Conservation (phyloP, 805 yeast genomes). For the Metschnikowia amazonensis region DNA sequence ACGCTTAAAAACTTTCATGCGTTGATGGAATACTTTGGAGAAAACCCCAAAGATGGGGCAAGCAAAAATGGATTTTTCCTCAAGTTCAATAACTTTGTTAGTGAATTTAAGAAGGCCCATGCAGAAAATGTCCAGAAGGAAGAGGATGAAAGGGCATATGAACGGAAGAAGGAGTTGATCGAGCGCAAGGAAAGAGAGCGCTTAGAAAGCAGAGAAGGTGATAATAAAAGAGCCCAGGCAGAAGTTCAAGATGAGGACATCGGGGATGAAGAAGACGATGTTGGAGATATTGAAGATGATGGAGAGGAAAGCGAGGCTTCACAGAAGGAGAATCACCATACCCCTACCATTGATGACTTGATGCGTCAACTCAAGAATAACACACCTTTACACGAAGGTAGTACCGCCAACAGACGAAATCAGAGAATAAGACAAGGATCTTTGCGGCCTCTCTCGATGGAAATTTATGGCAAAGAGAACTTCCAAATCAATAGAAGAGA, state of each 20-base stretch:
- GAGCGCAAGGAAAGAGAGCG: conserved; percentile 24
- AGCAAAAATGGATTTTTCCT: conserved; percentile 68
- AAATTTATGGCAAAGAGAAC: conserved; percentile 5
- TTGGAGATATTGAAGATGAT: neutral
- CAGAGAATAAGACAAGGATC: neutral
- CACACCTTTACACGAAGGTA: conserved; percentile 2
- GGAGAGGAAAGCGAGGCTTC: conserved; percentile 14
- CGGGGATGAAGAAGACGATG: conserved; percentile 12
- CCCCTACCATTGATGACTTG: conserved; percentile 17
- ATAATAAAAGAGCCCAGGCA: neutral
- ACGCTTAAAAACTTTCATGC: conserved; percentile 41
- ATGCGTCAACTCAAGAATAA: conserved; percentile 14
- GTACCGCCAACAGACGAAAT: neutral
- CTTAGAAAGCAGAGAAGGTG: conserved; percentile 11
- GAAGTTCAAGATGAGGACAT: conserved; percentile 13
- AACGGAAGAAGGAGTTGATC: conserved; percentile 32
- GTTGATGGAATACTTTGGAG: conserved; percentile 86
- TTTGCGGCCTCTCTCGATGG: conserved; percentile 5
- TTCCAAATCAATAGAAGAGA: conserved; percentile 5
- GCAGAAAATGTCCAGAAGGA: conserved; percentile 75
- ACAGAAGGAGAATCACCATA: conserved; percentile 14
- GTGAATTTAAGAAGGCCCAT: conserved; percentile 76
- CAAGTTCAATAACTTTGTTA: conserved; percentile 75
- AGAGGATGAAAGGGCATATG: conserved; percentile 60
- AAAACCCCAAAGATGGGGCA: conserved; percentile 66